Percentiles rank a stretch among this genome's conserved stretches.
Conservation (phyloP, 2,329 filamentous ascomycete species). For the Pseudopyricularia javanii region DNA sequence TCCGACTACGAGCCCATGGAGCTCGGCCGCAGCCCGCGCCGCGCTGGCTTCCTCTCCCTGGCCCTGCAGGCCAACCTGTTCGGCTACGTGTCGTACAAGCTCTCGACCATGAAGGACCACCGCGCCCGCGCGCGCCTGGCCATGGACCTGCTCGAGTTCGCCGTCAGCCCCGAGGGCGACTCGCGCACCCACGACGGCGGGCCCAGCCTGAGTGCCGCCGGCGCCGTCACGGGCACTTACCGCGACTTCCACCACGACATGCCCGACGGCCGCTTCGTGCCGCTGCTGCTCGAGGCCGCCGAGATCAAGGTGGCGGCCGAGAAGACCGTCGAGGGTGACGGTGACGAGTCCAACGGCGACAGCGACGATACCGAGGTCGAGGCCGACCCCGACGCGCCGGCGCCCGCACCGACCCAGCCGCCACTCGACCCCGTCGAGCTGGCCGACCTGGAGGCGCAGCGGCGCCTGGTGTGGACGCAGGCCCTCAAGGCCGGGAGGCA, state of each 20-base stretch:
- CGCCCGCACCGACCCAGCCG: neutral
- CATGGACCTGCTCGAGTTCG: neutral
- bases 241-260: neutral
- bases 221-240: neutral
- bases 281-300: neutral
- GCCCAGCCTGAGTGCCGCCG: neutral
- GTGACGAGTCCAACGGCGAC: neutral
- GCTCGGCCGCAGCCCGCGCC: neutral
- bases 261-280: neutral
- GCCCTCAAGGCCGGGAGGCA: neutral
- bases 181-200: neutral
- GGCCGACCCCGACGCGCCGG: neutral
- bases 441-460: neutral
- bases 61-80: neutral
- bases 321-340: too few species aligned
- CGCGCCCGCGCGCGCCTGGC: neutral
- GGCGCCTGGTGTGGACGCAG: neutral
- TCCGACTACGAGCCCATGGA: neutral
- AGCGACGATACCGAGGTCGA: neutral
- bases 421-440: neutral
- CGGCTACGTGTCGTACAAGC: neutral
- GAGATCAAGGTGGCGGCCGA: too few species aligned
- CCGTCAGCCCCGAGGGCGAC: neutral
- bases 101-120: neutral
- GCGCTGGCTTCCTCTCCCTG: neutral